Evolutionary conservation across 179 eudicot genomes (phyloP).

Genomic region (Nepenthes alata): DNA sequence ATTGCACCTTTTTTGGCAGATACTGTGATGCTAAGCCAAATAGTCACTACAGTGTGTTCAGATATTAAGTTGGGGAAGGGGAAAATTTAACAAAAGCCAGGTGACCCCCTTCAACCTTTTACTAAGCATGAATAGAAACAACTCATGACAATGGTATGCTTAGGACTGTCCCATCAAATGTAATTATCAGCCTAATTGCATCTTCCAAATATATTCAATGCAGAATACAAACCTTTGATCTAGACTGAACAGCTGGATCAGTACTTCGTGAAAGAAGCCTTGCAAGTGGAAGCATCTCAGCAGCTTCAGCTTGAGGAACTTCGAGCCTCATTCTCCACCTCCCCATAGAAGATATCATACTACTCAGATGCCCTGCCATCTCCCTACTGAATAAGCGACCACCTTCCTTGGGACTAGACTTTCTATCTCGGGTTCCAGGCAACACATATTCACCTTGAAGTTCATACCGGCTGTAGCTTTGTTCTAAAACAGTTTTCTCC

Average conservation of each 20-base stretch:
- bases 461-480: conserved; percentile 86
- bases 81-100: no score
- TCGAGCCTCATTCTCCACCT: conserved; percentile 98
- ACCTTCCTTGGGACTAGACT: conserved; percentile 46
- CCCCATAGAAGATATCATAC: conserved; percentile 93
- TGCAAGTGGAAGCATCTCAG: conserved; percentile 99
- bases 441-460: conserved; percentile 97
- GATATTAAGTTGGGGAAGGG: no score
- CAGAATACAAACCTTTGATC: conserved; percentile 62
- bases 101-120: no score
- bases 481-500: conserved; percentile 91
- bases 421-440: conserved; percentile 88
- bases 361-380: conserved; percentile 87
- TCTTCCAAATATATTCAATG: background rate
- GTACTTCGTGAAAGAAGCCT: conserved; percentile 94
- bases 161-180: no score
- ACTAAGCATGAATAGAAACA: no score
- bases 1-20: no score
- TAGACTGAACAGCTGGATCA: conserved; percentile 90
- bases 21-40: no score
- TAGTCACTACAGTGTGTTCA: no score
- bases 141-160: no score
- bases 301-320: conserved; percentile 97
- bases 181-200: background rate
- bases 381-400: conserved; percentile 70